Conservation (phyloP, 192 early-diverging fungal genomes). For the Linderina pennispora region DNA sequence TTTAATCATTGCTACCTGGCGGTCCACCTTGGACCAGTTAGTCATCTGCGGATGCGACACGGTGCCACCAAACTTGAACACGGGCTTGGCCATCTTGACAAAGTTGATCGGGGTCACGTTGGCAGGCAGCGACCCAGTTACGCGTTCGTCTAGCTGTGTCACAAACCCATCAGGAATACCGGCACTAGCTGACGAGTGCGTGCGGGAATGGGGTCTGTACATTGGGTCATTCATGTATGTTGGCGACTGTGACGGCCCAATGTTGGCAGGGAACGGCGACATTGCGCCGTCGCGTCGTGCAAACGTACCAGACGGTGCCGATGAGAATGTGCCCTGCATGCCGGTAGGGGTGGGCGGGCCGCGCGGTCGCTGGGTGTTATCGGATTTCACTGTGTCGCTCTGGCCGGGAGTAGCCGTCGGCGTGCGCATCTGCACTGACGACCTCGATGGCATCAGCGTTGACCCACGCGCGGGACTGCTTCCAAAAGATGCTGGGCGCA, state of each 20-base stretch:
- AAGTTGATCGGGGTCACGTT: slow-evolving; percentile 44
- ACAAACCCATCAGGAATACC: slow-evolving; percentile 9
- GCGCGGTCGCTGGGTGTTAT: slow-evolving; percentile 8
- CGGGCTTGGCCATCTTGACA: slow-evolving; percentile 40
- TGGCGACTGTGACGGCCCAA: slow-evolving; percentile 15
- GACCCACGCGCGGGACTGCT: too few species aligned
- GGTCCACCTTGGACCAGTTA: slow-evolving; percentile 57
- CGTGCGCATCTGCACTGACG: too few species aligned
- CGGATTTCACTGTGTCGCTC: not conserved
- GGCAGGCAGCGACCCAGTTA: slow-evolving; percentile 20
- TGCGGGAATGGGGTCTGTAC: not conserved
- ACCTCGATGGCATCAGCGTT: too few species aligned
- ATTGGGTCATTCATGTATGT: not conserved
- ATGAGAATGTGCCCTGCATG: slow-evolving; percentile 29
- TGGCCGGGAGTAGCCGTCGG: too few species aligned
- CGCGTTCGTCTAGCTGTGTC: slow-evolving; percentile 25
- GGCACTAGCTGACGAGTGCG: slow-evolving; percentile 2
- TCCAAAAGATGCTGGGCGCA: too few species aligned
- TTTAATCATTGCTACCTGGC: slow-evolving; percentile 59
- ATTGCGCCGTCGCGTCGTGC: slow-evolving; percentile 26
- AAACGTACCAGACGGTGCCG: slow-evolving; percentile 29
- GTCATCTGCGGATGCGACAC: slow-evolving; percentile 33
- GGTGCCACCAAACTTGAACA: slow-evolving; percentile 40
- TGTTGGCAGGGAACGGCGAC: slow-evolving; percentile 44
- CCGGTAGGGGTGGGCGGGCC: slow-evolving; percentile 11